These are phyloP conservation scores for Elsinoe arachidis DNA, from an alignment of 2,329 filamentous ascomycete species.

Conservation along the genomic window DNA sequence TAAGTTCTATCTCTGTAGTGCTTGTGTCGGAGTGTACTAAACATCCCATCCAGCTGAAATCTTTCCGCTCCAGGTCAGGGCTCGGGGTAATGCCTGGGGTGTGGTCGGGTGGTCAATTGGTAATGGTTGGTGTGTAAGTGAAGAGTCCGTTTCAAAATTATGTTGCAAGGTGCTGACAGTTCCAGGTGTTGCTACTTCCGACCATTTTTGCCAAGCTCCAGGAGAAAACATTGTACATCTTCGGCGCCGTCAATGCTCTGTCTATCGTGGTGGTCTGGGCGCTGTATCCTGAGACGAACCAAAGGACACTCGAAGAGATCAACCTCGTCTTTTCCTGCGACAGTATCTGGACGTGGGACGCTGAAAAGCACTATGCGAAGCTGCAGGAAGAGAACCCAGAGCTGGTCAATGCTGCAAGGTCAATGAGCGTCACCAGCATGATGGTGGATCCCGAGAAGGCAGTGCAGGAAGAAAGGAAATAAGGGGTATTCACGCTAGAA, in stretches of 20 bases:
- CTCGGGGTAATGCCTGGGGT: constrained; percentile 67
- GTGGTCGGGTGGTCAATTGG: constrained; percentile 70
- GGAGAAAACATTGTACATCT: constrained; percentile 67
- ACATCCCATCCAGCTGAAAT: constrained; percentile 55
- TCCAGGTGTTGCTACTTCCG: constrained; percentile 33
- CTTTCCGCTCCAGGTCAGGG: constrained; percentile 61
- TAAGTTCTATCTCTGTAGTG: background rate
- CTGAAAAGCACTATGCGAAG: constrained; percentile 54
- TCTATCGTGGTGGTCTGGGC: constrained; percentile 64
- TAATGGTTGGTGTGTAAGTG: constrained; percentile 48
- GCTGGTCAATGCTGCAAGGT: background rate
- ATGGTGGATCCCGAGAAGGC: constrained; percentile 66
- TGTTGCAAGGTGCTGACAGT: background rate
- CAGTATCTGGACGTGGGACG: constrained; percentile 62
- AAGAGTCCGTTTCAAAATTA: background rate
- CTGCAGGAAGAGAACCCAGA: constrained; percentile 52
- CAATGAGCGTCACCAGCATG: constrained; percentile 34
- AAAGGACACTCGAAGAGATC: constrained; percentile 67
- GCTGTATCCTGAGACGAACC: constrained; percentile 58
- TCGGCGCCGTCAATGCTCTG: constrained; percentile 57
- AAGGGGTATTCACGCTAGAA: too few relatives aligned
- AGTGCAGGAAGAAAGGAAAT: too few relatives aligned
- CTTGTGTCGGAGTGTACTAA: constrained; percentile 37
- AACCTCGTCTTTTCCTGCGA: constrained; percentile 61
- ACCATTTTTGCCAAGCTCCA: constrained; percentile 55